Evolutionary conservation across 305 asterid genomes (phyloP).

Genomic region (Fraxinus greggii): DNA sequence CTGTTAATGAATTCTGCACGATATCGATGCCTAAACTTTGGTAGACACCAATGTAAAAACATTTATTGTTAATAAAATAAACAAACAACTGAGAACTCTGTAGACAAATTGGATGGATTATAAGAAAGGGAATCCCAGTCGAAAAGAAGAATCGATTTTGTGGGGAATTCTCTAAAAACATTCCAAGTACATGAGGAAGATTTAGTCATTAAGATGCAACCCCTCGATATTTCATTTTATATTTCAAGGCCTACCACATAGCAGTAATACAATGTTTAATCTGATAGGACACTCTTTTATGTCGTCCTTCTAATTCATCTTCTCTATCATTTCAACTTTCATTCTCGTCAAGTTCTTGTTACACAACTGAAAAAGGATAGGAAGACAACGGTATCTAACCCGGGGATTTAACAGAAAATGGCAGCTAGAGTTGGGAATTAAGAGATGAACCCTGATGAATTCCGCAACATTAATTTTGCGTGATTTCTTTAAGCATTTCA

Average conservation of each 20-base stretch:
- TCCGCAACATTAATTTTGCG: constrained; percentile 26
- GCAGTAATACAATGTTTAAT: constrained; percentile 11
- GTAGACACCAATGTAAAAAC: not conserved
- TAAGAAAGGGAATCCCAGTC: not conserved
- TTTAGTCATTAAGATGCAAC: not conserved
- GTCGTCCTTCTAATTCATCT: constrained; percentile 7
- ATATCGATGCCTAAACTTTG: not conserved
- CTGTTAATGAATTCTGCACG: not conserved
- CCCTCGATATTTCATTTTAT: constrained; percentile 15
- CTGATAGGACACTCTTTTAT: not conserved
- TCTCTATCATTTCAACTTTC: constrained; percentile 11
- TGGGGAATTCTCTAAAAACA: not conserved
- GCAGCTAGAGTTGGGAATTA: not conserved
- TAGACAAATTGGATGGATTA: not conserved
- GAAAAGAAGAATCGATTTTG: not conserved
- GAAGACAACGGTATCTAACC: not conserved
- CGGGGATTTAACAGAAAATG: not conserved
- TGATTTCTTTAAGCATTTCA: constrained; percentile 84
- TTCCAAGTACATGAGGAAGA: not conserved
- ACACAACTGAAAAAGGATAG: not conserved
- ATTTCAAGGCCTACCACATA: constrained; percentile 3
- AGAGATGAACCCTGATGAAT: constrained; percentile 13
- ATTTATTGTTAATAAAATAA: not conserved
- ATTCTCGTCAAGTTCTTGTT: not conserved
- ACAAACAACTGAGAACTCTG: not conserved